phyloP scores from a whole-genome alignment of 371 early-diverging fungal genomes.

The Lichtheimia hyalospora region DNA sequence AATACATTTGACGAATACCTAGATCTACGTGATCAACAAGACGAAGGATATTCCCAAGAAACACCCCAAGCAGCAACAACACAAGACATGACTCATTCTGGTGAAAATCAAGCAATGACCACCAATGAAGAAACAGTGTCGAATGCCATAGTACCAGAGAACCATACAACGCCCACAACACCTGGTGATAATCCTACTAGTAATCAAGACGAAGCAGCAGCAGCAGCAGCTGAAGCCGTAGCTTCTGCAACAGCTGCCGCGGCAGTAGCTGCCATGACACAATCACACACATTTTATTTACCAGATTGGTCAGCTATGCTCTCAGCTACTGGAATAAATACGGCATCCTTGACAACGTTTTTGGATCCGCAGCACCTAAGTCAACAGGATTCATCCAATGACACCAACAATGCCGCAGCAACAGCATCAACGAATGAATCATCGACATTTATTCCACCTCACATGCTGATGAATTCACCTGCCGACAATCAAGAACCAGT shows the following conservation, averaged over 20 bases:
- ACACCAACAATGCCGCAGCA: constrained; percentile 1
- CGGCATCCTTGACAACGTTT: constrained; percentile 1
- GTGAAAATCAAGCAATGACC: background rate
- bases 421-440: background rate
- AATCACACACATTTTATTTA: constrained; percentile 15
- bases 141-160: background rate
- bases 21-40: constrained; percentile 26
- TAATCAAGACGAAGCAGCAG: constrained; percentile 3
- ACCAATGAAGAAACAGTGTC: background rate
- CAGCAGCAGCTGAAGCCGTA: constrained; percentile 3
- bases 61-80: background rate
- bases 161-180: constrained; percentile 1
- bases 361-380: background rate
- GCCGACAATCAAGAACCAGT: background rate
- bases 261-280: background rate
- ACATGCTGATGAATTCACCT: constrained; percentile 1
- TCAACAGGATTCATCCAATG: background rate
- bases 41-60: constrained; percentile 4
- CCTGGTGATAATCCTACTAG: constrained; percentile 3
- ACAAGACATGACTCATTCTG: background rate
- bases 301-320: constrained; percentile 17
- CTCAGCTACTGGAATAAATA: constrained; percentile 7
- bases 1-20: constrained; percentile 19
- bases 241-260: constrained; percentile 8
- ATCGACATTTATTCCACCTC: constrained; percentile 11